Conservation (phyloP, 1,284 basidiomycete genomes). For the Ceratobasidium sp. region DNA sequence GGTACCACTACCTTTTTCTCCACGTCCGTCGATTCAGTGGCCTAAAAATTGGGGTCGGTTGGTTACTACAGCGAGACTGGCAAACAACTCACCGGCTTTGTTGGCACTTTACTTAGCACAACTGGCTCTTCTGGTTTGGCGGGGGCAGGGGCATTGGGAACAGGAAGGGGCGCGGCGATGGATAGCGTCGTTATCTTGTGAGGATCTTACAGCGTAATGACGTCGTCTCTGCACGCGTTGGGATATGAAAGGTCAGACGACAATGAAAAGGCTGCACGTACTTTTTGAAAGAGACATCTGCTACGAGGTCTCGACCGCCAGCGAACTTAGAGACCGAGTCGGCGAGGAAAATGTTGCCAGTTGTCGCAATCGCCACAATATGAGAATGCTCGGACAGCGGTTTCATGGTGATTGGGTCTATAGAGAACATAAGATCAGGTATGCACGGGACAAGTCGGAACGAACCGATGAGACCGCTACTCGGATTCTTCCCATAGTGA, state of each 20-base stretch:
- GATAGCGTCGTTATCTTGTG: slow-evolving; percentile 63
- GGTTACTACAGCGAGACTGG: no score
- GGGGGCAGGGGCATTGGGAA: slow-evolving; percentile 60
- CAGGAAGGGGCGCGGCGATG: slow-evolving; percentile 53
- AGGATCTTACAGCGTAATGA: slow-evolving; percentile 93
- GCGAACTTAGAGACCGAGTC: slow-evolving; percentile 85
- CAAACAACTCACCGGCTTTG: slow-evolving; percentile 11
- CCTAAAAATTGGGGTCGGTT: not conserved
- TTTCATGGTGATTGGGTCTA: slow-evolving; percentile 95
- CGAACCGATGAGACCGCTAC: slow-evolving; percentile 70
- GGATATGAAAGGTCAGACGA: slow-evolving; percentile 15
- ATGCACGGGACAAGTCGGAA: not conserved
- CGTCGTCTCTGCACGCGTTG: slow-evolving; percentile 73
- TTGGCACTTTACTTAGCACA: slow-evolving; percentile 42
- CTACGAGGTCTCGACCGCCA: slow-evolving; percentile 86
- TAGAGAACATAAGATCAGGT: slow-evolving; percentile 52
- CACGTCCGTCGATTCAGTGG: not conserved
- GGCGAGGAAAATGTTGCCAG: slow-evolving; percentile 91
- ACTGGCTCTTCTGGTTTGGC: slow-evolving; percentile 54
- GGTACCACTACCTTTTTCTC: slow-evolving; percentile 50
- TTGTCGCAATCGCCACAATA: slow-evolving; percentile 89
- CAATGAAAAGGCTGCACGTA: no score
- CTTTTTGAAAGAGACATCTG: slow-evolving; percentile 89
- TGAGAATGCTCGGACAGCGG: slow-evolving; percentile 92
- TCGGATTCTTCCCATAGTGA: slow-evolving; percentile 85